Base-by-base conservation (phyloP, 1,284 basidiomycete species). In the Pholiota adiposa region DNA sequence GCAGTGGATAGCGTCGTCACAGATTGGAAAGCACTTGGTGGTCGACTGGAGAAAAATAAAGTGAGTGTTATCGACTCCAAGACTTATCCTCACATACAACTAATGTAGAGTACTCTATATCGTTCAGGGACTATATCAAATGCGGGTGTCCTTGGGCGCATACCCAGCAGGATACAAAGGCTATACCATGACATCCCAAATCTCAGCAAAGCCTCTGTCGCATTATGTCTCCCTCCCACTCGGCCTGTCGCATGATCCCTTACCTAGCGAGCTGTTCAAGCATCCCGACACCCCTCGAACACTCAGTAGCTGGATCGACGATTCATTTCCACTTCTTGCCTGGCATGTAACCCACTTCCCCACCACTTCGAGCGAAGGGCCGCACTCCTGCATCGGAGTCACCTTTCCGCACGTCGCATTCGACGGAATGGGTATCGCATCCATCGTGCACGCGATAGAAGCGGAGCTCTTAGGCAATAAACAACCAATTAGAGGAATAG, bases 301-400 rank as follows among this genome's bases (percentile, higher is more conserved):
- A 8, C 3, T 25, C n/a, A 14, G 29, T 8, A 14, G 11, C 1
- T 53, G 33, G 34, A 40, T 41, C 51, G 18, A 53, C 1, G 27
- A 29, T 1, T 29, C 36, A 2, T 2, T 18, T 12, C 51, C 51
- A 8, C 21, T 53, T 8, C 34, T 29, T 12, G n/a, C 27, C 36
- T 53, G 51, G 51, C 51, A 53, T 40, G 38, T 53, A 16, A 53
- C 34, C 3, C 38, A 53, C 14, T 53, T 53, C 16, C 25, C 34
- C 0, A n/a, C 12, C 5, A 11, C 12, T 1, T 19, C 16, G 1
- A 27, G 40, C 12, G 23, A 19, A 5, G 3, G 9, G 3, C 7
- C 36, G 29, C 29, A 53, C n/a, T 53, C 36, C 1, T 29, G 36
- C 23, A 53, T 53, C 38, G 51, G 51, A 3, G 36, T 53, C 8